Evolutionary conservation across 2,329 filamentous ascomycete genomes (phyloP), one percentile per base, ranked within the genome.

Genomic region (Botryotinia convoluta): DNA sequence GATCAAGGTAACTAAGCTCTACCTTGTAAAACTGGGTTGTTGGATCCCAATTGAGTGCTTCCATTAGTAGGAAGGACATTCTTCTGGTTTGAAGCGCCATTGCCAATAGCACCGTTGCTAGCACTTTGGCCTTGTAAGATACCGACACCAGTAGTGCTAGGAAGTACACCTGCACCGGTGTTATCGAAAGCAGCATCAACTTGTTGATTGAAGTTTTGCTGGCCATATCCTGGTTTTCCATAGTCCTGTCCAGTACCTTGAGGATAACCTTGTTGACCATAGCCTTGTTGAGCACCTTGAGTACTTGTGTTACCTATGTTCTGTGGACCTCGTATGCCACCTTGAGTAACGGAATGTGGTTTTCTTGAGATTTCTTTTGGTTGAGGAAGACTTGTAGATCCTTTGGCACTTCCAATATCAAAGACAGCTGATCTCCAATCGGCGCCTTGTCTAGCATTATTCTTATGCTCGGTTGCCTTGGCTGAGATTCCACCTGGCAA

Each of bases 401-500:
- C 90, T 72, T 88, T 86, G 18, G 95, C 94, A 61, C 85, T 88
- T 65, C 96, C 95, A 78, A 98, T 92, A 74, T 90, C 91, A 86
- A 99, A 99, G 79, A 99, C 90, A 16, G 95, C 94, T 75, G 93
- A 97, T 86, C 97, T 92, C 96, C 96, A 99, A 82, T 90, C 91
- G 72, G 97, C 93, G 70, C 96, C 96, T 89, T 96, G 94, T 77
- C 86, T 86, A 14, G 95, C 93, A 73, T 97, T 87, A 35, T 98
- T 90, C 84, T 90, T 93, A 87, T 97, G 98, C 83, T 97, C 94
- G 37, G 93, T 97, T 16, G 95, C 95, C 89, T 97, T 98, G 85
- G 90, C 91, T 78, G 93, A 96, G 82, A 98, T 95, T 72, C 94
- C 95, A 45, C 93, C 93, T 39, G 95, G 94, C 9, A 99, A 87